Evolutionary conservation across 768 basidiomycete genomes (phyloP).

Genomic region (Boletus fagicola): DNA sequence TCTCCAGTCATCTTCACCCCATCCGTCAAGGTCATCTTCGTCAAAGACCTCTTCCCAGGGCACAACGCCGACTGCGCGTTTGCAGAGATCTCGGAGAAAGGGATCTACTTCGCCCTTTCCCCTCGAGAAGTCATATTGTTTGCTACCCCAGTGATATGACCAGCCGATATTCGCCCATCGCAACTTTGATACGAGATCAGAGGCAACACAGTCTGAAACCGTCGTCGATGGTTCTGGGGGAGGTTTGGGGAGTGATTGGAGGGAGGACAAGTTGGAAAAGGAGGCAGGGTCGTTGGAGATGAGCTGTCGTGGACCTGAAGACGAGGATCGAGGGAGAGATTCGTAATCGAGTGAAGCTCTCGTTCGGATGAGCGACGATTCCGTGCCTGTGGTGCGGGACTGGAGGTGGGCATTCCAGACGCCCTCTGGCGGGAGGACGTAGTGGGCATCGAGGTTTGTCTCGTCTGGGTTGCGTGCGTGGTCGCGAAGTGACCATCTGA

Average conservation of each 20-base stretch:
- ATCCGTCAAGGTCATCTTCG: constrained; percentile 36
- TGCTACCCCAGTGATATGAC: constrained; percentile 96
- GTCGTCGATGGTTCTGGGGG: constrained; percentile 65
- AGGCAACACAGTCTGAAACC: constrained; percentile 46
- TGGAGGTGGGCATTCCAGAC: constrained; percentile 67
- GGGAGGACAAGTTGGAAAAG: constrained; percentile 48
- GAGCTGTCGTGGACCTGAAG: constrained; percentile 59
- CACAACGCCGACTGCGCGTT: constrained; percentile 55
- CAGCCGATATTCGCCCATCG: constrained; percentile 97
- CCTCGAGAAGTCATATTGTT: constrained; percentile 86
- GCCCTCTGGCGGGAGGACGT: constrained; percentile 67
- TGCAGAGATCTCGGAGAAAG: constrained; percentile 58
- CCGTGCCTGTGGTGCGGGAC: constrained; percentile 35
- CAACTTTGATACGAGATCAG: constrained; percentile 67
- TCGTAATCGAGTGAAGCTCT: constrained; percentile 24
- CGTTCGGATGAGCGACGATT: constrained; percentile 41
- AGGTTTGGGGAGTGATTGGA: constrained; percentile 58
- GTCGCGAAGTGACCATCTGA: constrained; percentile 68
- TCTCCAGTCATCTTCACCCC: constrained; percentile 66
- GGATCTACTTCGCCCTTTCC: constrained; percentile 62
- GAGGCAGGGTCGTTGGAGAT: constrained; percentile 72
- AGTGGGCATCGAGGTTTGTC: constrained; percentile 89
- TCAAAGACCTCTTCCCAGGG: constrained; percentile 70
- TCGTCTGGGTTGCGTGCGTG: constrained; percentile 82
- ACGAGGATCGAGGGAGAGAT: constrained; percentile 5